A percentile compares a stretch with the other conserved stretches of the same genome.
Evolutionary conservation across 129 eudicot species (phyloP).

Genomic region (Erigeron canadensis): DNA sequence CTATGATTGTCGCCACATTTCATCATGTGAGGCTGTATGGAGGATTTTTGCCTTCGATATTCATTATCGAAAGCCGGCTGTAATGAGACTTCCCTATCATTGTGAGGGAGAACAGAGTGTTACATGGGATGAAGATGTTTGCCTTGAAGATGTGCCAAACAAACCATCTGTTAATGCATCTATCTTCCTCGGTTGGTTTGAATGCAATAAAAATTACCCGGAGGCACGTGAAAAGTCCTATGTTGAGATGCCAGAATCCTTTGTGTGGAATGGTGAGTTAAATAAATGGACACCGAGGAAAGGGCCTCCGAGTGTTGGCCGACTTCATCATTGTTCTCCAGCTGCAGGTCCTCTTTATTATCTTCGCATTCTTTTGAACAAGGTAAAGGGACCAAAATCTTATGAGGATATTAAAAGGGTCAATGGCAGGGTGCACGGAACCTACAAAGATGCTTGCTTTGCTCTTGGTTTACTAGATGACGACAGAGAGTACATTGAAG

Average conservation of each 20-base stretch:
- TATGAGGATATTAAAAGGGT: not conserved
- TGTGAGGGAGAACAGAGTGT: not conserved
- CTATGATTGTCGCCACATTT: not conserved
- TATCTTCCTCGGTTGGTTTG: not conserved
- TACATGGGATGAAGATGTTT: not conserved
- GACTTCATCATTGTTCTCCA: not conserved
- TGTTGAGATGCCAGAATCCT: not conserved
- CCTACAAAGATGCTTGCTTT: conserved; percentile 19
- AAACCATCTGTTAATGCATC: not conserved
- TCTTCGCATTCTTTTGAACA: not conserved
- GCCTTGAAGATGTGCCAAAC: not conserved
- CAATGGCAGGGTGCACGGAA: not conserved
- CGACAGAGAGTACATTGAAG: conserved; percentile 4
- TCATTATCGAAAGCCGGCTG: not conserved
- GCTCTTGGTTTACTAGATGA: conserved; percentile 17
- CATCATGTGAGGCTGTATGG: not conserved
- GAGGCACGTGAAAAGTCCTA: not conserved
- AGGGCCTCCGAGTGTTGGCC: not conserved
- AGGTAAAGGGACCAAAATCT: not conserved
- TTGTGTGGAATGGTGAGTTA: not conserved
- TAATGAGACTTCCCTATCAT: not conserved
- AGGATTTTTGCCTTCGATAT: not conserved
- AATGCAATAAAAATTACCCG: not conserved
- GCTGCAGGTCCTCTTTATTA: not conserved
- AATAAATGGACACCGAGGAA: not conserved